These are phyloP conservation scores for Mayamaea pseudoterrestris DNA, from an alignment of 108 stramenopile species.

Conservation along the genomic window DNA sequence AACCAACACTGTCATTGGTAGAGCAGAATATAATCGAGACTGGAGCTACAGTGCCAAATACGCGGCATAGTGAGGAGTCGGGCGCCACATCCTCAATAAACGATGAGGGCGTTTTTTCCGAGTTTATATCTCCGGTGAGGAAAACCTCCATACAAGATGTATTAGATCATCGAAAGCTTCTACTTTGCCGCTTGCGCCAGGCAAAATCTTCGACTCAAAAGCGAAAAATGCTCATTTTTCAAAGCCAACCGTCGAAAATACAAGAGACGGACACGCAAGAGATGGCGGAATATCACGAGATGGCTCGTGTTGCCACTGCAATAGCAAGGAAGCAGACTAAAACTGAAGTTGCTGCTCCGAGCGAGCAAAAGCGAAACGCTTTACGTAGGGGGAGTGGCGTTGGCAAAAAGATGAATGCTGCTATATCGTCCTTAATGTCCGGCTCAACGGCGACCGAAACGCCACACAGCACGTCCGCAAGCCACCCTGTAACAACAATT, in stretches of 20 bases:
- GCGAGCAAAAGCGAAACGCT: constrained; percentile 23
- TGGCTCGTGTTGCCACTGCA: constrained; percentile 16
- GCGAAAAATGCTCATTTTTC: too few species aligned
- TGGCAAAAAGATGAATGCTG: constrained; percentile 64
- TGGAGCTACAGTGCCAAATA: too few species aligned
- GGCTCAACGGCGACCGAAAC: constrained; percentile 2
- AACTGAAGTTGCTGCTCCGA: constrained; percentile 3
- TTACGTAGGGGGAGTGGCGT: constrained; percentile 45
- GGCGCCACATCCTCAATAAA: too few species aligned
- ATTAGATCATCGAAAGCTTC: too few species aligned
- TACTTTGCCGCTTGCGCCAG: too few species aligned
- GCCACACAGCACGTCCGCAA: not conserved
- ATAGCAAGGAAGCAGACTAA: constrained; percentile 14
- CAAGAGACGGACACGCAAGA: constrained; percentile 14
- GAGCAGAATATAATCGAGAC: too few species aligned
- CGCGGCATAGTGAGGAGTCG: too few species aligned
- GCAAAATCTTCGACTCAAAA: too few species aligned
- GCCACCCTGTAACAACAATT: not conserved
- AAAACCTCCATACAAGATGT: too few species aligned
- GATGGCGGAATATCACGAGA: constrained; percentile 14
- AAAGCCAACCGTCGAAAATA: not conserved
- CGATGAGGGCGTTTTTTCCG: too few species aligned
- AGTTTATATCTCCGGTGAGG: too few species aligned
- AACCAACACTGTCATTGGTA: too few species aligned
- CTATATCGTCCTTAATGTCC: constrained; percentile 41